Base-by-base conservation (phyloP, 2,329 filamentous ascomycete species). In the Huntiella moniliformis region DNA sequence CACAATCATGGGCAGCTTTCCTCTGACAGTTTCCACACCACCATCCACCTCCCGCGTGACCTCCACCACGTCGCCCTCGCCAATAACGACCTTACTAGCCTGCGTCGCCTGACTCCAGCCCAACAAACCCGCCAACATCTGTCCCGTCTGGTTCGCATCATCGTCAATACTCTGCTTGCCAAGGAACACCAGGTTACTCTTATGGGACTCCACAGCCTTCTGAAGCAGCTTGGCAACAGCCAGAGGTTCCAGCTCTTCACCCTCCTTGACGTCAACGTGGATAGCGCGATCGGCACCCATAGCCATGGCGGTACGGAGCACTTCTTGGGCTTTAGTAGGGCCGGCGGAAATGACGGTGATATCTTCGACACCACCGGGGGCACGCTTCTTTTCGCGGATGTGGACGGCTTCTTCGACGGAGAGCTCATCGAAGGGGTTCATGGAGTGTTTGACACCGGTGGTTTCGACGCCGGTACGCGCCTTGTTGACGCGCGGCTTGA, bases 391-490 rank as follows among this genome's bases (percentile, higher is more conserved):
- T 63, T 96, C 88, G 62, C 91, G 87, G 59, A 98, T 81, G 36
- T 84, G 85, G 44, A 95, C 83, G 44, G 87, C 84, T 68, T 96
- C 91, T 67, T 98, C 91, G 62, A 98, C 78, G 38, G 86, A 92
- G 58, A 98, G 82, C 64, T 98, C 91, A 70, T 98, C 91, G 66
- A 98, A 98, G 15, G 91, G 91, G 71, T 96, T 98, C 76, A 98
- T 88, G 61, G 80, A 87, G 73, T 96, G 88, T 67, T 96, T 96
- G 58, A 96, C 86, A 54, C 83, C 83, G 53, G 79, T 72, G 46
- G 83, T 94, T 66, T 95, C 88, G 64, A 98, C 81, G 59, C 77
- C 88, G 51, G 88, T 95, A 64, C 74, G 71, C 56, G 74, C 65
- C 61, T 77, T 79, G 67, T 79, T 79, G 61, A 79, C 73, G 54